Evolutionary conservation across 164 flowering plant genomes (phyloP).

Genomic region (Vitis cinerea): DNA sequence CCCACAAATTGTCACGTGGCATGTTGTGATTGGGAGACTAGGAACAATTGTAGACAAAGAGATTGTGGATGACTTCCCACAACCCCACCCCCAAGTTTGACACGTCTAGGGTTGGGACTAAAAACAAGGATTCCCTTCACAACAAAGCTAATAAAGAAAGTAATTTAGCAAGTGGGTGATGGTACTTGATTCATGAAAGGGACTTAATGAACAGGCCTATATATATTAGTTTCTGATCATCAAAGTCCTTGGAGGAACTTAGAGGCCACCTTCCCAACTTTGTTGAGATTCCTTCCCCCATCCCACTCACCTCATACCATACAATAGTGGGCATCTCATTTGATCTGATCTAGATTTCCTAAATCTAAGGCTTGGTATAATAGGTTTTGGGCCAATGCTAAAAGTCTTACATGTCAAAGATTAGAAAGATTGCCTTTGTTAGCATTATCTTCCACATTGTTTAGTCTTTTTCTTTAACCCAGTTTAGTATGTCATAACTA

Average conservation of each 20-base stretch:
- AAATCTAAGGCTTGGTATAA: constrained; percentile 6
- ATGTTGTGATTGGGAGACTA: no score
- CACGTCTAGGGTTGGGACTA: no score
- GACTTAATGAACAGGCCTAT: no score
- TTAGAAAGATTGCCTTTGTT: constrained; percentile 7
- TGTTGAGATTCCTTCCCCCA: constrained; percentile 14
- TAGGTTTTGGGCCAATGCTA: constrained; percentile 17
- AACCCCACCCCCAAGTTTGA: no score
- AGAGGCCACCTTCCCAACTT: constrained; percentile 10
- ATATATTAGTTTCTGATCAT: constrained; percentile 10
- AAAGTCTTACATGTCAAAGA: constrained; percentile 1
- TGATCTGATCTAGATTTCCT: constrained; percentile 14
- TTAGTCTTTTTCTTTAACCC: not conserved
- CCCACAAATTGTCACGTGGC: no score
- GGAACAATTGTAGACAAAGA: no score
- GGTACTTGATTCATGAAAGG: no score
- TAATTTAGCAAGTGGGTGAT: no score
- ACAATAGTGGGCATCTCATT: constrained; percentile 17
- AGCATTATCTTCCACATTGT: constrained; percentile 2
- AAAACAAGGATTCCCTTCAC: no score
- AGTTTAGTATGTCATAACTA: not conserved
- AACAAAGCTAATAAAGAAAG: no score
- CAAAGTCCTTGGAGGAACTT: constrained; percentile 12
- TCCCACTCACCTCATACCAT: not conserved
- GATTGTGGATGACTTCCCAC: no score